Base-by-base conservation (phyloP, 768 basidiomycete species). In the Trametes cingulata region DNA sequence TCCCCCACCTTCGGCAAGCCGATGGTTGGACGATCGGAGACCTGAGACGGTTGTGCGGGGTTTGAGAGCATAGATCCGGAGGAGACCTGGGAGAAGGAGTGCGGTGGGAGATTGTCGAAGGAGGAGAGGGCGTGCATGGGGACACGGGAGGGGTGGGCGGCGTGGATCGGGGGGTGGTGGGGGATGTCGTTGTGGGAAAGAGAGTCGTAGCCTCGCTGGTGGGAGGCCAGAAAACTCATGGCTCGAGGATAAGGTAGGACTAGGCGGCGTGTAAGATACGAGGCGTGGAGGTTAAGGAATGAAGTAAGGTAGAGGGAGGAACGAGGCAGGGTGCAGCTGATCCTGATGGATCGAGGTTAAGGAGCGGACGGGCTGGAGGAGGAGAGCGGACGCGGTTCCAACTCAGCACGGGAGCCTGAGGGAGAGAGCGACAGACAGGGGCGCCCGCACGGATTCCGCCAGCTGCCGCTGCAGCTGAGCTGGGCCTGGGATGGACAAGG, bases 1-100 rank as follows among this genome's bases (percentile, higher is more conserved):
- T 89, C 81, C 62, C 86, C 87, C 61, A 86, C 70, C 73, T 83
- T 84, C 61, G 86, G 87, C 35, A 82, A 70, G 42, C 66, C 33
- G 58, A 68, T 69, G 35, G 70, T 39, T 12, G 73, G 36, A 36
- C 76, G 75, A 76, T 81, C 78, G 68, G 74, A 41, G 50, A 64
- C 52, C 46, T 63, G 65, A n/a, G 60, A 35, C 12, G 58, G 51
- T 48, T 70, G 60, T 57, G 72, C 69, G 64, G 61, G 61, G 51
- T 52, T 51, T 24, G 50, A 42, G 14, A 48, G 51, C 56, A 63
- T 68, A 56, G 45, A 46, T 36, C 15, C 27, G 25, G 68, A 62
- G 52, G 76, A 63, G 41, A 66, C 61, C 59, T 68, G 52, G 60
- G 71, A 67, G 62, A 73, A 67, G 66, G 70, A 55, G 56, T 71